Base-by-base conservation (phyloP, 2,329 filamentous ascomycete species). In the Colletotrichum sp. region DNA sequence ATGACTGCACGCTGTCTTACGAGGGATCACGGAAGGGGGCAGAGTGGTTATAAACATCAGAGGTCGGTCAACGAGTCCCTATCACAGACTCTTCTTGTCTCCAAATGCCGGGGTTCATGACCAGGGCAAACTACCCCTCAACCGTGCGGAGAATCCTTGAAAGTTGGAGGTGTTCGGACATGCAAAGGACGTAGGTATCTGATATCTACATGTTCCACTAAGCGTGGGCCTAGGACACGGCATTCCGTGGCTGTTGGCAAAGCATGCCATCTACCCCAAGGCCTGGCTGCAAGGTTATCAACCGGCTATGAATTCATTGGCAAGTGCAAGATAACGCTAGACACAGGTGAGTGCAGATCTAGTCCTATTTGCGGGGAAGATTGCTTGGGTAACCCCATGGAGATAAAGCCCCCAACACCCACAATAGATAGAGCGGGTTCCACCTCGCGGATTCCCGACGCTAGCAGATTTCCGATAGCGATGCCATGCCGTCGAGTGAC, bases 381-480 rank as follows among this genome's bases (percentile, higher is more conserved):
- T 36, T 36, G 34, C 30, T 32, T 64, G 60, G 60, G 1, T 64
- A 52, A 30, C 60, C 30, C 60, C 60, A 55, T 38, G 65, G 65
- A 68, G 65, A 68, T 68, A 68, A 55, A 55, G 65, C 65, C 36
- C 28, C 65, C 38, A 58, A 57, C 65, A 30, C 64, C 71, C 15
- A 52, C 43, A 52, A 52, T 52, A 52, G n/a, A 52, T 52, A 52
- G 55, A 26, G 36, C 21, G 32, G 38, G 36, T 13, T 52, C 43
- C 43, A 52, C 43, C 12, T 21, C 43, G 70, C 70, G 61, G 38
- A 36, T 28, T 67, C 63, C 70, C 70, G 63, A 67, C 32, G 43
- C 70, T 67, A 67, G 70, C 70, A 36, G 36, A 72, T 67, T 67
- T 55, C 70, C 70, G 70, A 52, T 80, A 79, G 26, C 18, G 9